Evolutionary conservation across 202 grass and related monocot species (phyloP).

Genomic region (Carex sylvatica): DNA sequence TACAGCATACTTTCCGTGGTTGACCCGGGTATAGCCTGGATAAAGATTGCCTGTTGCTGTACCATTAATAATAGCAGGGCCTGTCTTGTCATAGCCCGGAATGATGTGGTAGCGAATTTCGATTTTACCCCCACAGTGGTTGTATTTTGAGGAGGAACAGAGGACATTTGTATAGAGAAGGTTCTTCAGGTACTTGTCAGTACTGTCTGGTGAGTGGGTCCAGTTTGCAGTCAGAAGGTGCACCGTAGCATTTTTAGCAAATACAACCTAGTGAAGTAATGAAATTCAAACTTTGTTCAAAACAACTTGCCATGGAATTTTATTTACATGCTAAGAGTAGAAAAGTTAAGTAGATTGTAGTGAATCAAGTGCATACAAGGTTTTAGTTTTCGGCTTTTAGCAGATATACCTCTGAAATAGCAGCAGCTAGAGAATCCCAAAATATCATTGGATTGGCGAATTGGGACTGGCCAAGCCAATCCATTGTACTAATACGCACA

Average conservation of each 20-base stretch:
- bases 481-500: conserved; percentile 81
- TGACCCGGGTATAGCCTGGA: conserved; percentile 63
- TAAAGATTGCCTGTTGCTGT: conserved; percentile 42
- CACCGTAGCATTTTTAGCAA: conserved; percentile 75
- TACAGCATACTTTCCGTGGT: conserved; percentile 91
- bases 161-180: conserved; percentile 72
- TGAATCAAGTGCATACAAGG: background rate
- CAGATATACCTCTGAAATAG: conserved; percentile 64
- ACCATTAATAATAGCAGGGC: conserved; percentile 34
- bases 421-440: conserved; percentile 69
- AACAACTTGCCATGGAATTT: background rate
- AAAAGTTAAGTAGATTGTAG: conserved; percentile 2
- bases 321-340: background rate
- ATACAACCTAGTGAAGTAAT: conserved; percentile 44
- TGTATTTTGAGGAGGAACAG: conserved; percentile 54
- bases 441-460: conserved; percentile 56
- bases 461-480: conserved; percentile 88
- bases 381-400: background rate
- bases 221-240: conserved; percentile 72
- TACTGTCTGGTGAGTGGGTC: conserved; percentile 63
- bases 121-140: conserved; percentile 59
- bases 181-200: conserved; percentile 76
- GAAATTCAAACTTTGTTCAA: background rate
- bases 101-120: conserved; percentile 74
- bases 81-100: conserved; percentile 63